Evolutionary conservation across 129 eudicot species (phyloP).

Genomic region (Centrapalus pauciflorus): DNA sequence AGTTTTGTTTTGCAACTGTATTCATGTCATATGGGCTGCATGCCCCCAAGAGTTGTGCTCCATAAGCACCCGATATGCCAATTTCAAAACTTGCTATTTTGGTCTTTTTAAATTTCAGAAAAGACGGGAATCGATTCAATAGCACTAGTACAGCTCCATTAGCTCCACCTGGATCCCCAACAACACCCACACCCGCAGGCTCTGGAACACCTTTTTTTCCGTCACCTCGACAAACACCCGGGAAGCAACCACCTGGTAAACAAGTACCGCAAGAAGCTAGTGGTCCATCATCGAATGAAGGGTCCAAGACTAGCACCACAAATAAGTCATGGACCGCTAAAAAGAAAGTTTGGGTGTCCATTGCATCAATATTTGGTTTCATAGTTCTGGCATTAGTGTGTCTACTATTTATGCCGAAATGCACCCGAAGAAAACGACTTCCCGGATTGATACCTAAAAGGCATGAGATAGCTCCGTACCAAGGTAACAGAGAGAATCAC

Average conservation of each 20-base stretch:
- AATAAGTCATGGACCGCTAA: constrained; percentile 39
- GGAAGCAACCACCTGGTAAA: constrained; percentile 38
- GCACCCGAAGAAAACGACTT: constrained; percentile 41
- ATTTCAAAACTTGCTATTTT: neutral
- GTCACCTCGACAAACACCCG: constrained; percentile 44
- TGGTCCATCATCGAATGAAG: constrained; percentile 48
- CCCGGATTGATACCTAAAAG: constrained; percentile 41
- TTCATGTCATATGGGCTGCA: too few species aligned
- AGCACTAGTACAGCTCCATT: constrained; percentile 47
- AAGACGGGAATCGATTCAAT: constrained; percentile 69
- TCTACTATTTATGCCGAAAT: constrained; percentile 61
- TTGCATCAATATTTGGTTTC: constrained; percentile 53
- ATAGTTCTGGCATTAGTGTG: constrained; percentile 50
- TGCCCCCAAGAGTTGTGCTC: too few species aligned
- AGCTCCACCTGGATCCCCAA: constrained; percentile 50
- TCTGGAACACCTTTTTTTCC: constrained; percentile 39
- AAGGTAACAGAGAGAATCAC: constrained; percentile 44
- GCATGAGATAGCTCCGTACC: constrained; percentile 76
- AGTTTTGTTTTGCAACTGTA: too few species aligned
- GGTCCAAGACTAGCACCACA: constrained; percentile 36
- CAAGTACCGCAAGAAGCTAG: constrained; percentile 47
- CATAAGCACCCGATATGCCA: neutral
- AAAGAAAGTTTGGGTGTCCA: constrained; percentile 72
- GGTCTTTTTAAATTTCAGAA: constrained; percentile 28
- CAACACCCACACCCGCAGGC: constrained; percentile 45